These are phyloP conservation scores for Russula abietina DNA, from an alignment of 768 basidiomycete genomes.

Conservation along the genomic window DNA sequence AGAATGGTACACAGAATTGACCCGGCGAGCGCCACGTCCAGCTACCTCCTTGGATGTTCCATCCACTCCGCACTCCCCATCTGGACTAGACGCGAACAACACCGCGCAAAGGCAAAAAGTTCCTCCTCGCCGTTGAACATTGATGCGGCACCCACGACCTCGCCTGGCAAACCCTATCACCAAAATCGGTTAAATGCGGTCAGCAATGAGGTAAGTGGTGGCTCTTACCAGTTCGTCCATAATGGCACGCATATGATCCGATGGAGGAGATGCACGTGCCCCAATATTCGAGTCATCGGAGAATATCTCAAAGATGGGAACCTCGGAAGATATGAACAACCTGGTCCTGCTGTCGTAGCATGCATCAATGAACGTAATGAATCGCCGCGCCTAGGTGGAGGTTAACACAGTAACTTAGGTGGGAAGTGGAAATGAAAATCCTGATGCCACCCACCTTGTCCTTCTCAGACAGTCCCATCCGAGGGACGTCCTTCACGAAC, in stretches of 20 bases:
- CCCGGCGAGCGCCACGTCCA: no score
- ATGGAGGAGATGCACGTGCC: conserved; percentile 43
- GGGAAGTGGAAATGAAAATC: not conserved
- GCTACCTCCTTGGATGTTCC: conserved; percentile 36
- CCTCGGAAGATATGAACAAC: conserved; percentile 87
- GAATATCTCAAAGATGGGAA: conserved; percentile 86
- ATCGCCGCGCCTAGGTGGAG: conserved; percentile 67
- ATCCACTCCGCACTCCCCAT: conserved; percentile 92
- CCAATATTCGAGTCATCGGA: conserved; percentile 51
- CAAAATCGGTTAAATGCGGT: no score
- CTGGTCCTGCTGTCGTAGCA: conserved; percentile 95
- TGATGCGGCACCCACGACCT: conserved; percentile 73
- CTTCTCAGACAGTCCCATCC: conserved; percentile 81
- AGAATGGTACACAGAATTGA: no score
- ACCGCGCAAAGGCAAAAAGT: conserved; percentile 93
- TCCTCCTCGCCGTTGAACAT: conserved; percentile 98
- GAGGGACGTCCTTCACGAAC: conserved; percentile 81
- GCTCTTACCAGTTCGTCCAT: conserved; percentile 86
- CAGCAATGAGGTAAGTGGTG: not conserved
- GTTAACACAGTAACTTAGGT: not conserved
- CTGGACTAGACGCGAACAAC: conserved; percentile 79
- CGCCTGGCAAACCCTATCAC: conserved; percentile 65
- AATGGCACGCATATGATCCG: conserved; percentile 84
- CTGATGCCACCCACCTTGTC: conserved; percentile 56
- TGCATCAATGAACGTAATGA: conserved; percentile 97